Base-by-base conservation (phyloP, 257 asterid genomes). In the Jacaranda copaia region DNA sequence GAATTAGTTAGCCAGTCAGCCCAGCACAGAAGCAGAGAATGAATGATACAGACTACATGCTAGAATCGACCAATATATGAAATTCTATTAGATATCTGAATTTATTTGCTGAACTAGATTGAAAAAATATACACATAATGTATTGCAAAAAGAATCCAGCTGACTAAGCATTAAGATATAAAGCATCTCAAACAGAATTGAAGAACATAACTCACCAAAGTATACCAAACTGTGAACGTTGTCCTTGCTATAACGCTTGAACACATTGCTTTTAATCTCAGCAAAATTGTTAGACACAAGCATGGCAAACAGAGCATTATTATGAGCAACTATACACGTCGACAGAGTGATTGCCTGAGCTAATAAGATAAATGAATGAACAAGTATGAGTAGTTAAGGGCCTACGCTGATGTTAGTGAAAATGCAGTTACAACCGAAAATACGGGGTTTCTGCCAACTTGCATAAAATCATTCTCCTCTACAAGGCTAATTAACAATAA, bases 251-350 rank as follows among this genome's bases (percentile, higher is more conserved):
- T 82, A 93, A 51, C 97, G 98, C 77, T 96, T 93, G 83, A 96
- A 96, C 66, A 93, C 98, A 2, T 89, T 93, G 87, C 99, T 90
- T 77, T 96, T 96, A 46, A 96, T 96, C 91, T 96, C 99, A 11
- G 97, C 94, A 83, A 96, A 96, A 85, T 96, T 96, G 92, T 91
- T 96, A 9, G 99, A 93, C 72, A 96, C 92, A n/a, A 96, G 95
- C 93, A 96, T 87, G 56, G 97, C 96, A 74, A 93, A 89, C 75
- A 96, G 84, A 61, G 98, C 95, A 70, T 96, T 96, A 66, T 96
- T 96, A 78, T 93, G 99, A 79, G 99, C 93, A 91, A 93, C 98
- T 85, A 96, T 93, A 80, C 99, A 96, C 15, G 98, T 91, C 35
- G 99, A 93, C 83, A 96, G 71, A 58, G 99, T 90, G 70, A 93